Percentiles rank a stretch among this genome's conserved stretches.
phyloP scores from a whole-genome alignment of 1,139 yeast genomes.

The Lodderomyces metapsilosis region DNA sequence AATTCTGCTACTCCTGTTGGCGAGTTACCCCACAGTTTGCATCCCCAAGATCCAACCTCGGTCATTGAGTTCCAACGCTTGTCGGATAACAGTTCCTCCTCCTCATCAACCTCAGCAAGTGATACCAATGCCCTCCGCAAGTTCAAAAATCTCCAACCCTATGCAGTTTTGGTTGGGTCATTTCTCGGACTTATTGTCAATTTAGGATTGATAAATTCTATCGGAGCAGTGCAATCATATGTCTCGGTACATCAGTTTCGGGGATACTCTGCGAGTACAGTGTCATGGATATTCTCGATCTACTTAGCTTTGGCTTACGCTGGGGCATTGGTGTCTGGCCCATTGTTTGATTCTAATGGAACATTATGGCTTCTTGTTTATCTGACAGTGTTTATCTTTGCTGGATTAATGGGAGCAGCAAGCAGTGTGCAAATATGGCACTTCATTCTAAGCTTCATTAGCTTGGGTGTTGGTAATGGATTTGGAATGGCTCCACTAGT shows the following conservation, averaged over 20 bases:
- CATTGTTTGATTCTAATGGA: constrained; percentile 50
- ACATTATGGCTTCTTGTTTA: constrained; percentile 39
- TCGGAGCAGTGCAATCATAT: constrained; percentile 68
- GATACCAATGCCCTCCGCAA: not conserved
- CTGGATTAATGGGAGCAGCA: constrained; percentile 53
- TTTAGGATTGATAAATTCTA: constrained; percentile 60
- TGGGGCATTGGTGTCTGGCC: constrained; percentile 50
- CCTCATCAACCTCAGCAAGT: not conserved
- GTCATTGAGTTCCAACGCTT: not conserved
- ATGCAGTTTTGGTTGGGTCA: constrained; percentile 62
- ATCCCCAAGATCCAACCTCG: not conserved
- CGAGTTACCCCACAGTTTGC: not conserved
- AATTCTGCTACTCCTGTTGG: not conserved
- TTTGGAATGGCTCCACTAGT: constrained; percentile 56
- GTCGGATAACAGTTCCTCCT: not conserved
- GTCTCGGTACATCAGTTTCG: constrained; percentile 52
- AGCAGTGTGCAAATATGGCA: constrained; percentile 50
- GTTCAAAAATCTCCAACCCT: constrained; percentile 33
- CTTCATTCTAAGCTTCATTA: constrained; percentile 51
- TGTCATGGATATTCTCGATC: constrained; percentile 71
- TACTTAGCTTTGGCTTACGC: constrained; percentile 56
- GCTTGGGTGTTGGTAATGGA: constrained; percentile 57
- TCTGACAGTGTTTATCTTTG: constrained; percentile 44
- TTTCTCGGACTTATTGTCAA: constrained; percentile 56
- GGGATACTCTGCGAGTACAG: constrained; percentile 40